A percentile compares a stretch with the other conserved stretches of the same genome.
phyloP scores from a whole-genome alignment of 2,329 filamentous ascomycete genomes.

The Xylariales sp. region DNA sequence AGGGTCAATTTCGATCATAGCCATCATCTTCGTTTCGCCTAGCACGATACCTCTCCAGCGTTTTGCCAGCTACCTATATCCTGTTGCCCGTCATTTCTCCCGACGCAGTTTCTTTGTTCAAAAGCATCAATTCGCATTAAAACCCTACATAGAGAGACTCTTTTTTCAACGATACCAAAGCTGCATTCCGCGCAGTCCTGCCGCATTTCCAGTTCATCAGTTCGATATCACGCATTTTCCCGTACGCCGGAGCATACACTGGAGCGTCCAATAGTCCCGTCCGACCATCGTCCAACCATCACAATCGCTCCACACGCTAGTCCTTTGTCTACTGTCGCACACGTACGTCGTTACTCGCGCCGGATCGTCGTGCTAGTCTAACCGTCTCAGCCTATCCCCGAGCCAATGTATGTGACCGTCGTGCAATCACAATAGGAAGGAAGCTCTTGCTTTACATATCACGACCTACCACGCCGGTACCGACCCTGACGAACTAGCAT shows the following conservation, averaged over 20 bases:
- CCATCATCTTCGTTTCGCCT: constrained; percentile 27
- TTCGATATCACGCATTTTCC: constrained; percentile 29
- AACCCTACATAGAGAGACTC: constrained; percentile 22
- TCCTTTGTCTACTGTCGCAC: constrained; percentile 37
- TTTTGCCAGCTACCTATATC: constrained; percentile 28
- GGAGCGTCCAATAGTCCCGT: too few relatives aligned
- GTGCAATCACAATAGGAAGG: constrained; percentile 41
- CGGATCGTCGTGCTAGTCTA: constrained; percentile 18
- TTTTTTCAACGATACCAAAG: constrained; percentile 19
- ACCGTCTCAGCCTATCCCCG: constrained; percentile 26
- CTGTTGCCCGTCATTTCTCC: constrained; percentile 26
- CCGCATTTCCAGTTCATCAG: constrained; percentile 19
- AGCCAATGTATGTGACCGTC: constrained; percentile 41
- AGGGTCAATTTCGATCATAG: constrained; percentile 23
- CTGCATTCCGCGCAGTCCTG: constrained; percentile 20
- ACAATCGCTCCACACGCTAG: constrained; percentile 21
- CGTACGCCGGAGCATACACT: not conserved
- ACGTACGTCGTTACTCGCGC: constrained; percentile 33
- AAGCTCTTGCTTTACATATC: constrained; percentile 38
- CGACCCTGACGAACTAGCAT: constrained; percentile 24
- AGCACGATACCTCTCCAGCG: constrained; percentile 30
- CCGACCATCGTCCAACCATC: not conserved
- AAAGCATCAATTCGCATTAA: constrained; percentile 21
- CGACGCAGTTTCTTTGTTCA: constrained; percentile 19
- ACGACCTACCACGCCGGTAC: constrained; percentile 31